Percentiles rank a stretch among this genome's conserved stretches.
phyloP scores from a whole-genome alignment of 2,329 filamentous ascomycete species.

The Aureobasidium sp. region DNA sequence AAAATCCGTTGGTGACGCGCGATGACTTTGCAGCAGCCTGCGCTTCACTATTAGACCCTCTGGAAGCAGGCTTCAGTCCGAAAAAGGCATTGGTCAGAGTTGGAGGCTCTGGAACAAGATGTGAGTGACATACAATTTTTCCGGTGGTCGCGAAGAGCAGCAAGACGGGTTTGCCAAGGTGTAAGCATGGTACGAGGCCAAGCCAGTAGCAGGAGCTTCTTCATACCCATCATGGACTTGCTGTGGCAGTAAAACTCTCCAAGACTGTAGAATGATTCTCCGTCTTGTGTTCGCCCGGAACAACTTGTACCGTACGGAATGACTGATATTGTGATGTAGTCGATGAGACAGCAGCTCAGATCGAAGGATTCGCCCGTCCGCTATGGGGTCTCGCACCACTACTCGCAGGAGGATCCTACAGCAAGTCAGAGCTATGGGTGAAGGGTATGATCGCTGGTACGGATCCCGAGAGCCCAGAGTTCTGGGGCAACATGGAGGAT shows the following conservation, averaged over 20 bases:
- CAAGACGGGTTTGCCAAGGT: background rate
- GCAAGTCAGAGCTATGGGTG: conserved; percentile 57
- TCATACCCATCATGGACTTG: background rate
- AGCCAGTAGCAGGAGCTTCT: background rate
- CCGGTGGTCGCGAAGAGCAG: background rate
- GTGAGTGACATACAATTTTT: conserved; percentile 16
- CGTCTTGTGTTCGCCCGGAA: background rate
- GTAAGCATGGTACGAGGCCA: background rate
- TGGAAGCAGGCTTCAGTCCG: conserved; percentile 64
- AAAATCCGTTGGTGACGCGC: conserved; percentile 32
- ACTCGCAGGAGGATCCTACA: conserved; percentile 61
- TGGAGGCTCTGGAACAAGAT: conserved; percentile 64
- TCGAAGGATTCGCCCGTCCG: conserved; percentile 67
- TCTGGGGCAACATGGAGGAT: conserved; percentile 68
- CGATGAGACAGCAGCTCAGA: conserved; percentile 66
- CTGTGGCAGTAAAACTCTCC: background rate
- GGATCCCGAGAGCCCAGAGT: conserved; percentile 60
- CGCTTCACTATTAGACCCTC: conserved; percentile 55
- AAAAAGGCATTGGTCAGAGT: conserved; percentile 56
- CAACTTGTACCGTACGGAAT: background rate
- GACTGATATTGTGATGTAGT: conserved; percentile 27
- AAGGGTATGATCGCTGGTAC: conserved; percentile 63
- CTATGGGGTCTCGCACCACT: conserved; percentile 69
- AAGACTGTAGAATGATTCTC: background rate
- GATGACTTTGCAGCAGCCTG: conserved; percentile 36